Percentiles rank a stretch among this genome's conserved stretches.
phyloP scores from a whole-genome alignment of 805 yeast species.

The Sugiyamaella floridensis region DNA sequence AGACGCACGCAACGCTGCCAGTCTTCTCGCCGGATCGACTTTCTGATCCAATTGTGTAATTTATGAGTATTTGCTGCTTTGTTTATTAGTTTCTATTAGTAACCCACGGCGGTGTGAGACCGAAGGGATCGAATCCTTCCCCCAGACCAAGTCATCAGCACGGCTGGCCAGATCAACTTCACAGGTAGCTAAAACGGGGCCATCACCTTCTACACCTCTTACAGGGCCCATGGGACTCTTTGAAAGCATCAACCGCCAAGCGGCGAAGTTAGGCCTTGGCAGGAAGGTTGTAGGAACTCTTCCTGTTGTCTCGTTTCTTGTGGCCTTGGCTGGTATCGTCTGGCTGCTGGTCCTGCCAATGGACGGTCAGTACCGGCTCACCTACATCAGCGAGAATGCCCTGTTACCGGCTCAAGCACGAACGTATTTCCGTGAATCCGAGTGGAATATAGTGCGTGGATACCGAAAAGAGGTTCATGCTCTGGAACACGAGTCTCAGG shows the following conservation, averaged over 20 bases:
- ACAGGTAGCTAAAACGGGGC: not conserved
- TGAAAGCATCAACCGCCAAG: constrained; percentile 26
- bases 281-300: constrained; percentile 21
- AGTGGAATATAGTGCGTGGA: constrained; percentile 89
- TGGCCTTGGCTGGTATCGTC: constrained; percentile 37
- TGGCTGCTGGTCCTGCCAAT: constrained; percentile 62
- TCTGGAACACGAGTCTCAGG: constrained; percentile 24
- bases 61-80: not conserved
- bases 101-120: too few relatives aligned
- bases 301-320: constrained; percentile 26
- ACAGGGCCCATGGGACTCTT: constrained; percentile 29
- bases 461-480: constrained; percentile 55
- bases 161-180: not conserved
- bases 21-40: constrained; percentile 60
- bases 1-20: constrained; percentile 81
- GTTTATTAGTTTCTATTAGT: too few relatives aligned
- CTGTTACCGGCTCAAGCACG: constrained; percentile 94
- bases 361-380: constrained; percentile 73
- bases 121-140: too few relatives aligned
- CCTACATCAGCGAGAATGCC: constrained; percentile 93
- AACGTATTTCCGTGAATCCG: constrained; percentile 85
- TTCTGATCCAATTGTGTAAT: not conserved
- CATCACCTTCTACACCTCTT: not conserved
- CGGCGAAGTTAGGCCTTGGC: constrained; percentile 25
- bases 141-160: too few relatives aligned